Conservation (phyloP, 805 yeast genomes). For the Candida golubevii region DNA sequence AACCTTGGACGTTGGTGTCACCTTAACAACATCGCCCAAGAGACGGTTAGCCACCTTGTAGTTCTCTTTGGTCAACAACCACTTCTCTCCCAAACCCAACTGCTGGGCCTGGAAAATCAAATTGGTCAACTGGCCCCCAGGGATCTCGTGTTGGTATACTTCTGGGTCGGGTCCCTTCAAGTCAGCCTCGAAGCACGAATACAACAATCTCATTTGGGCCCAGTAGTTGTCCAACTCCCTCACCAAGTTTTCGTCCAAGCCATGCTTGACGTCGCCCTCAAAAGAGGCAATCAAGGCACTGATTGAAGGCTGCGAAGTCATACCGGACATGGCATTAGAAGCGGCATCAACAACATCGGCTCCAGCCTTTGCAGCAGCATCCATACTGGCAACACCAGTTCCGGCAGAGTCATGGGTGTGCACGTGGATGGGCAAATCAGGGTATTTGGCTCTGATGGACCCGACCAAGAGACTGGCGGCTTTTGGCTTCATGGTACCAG, state of each 20-base stretch:
- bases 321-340: constrained; percentile 94
- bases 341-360: constrained; percentile 99
- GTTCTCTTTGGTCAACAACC: constrained; percentile 94
- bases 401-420: constrained; percentile 99
- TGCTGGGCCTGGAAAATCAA: constrained; percentile 98
- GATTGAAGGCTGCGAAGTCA: constrained; percentile 97
- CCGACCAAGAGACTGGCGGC: constrained; percentile 85
- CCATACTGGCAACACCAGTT: constrained; percentile 97
- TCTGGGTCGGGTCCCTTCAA: constrained; percentile 99
- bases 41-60: constrained; percentile 87
- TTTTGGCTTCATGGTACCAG: constrained; percentile 94
- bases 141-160: constrained; percentile 96
- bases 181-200: constrained; percentile 97
- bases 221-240: constrained; percentile 91
- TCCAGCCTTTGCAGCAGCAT: constrained; percentile 90
- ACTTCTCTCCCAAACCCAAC: constrained; percentile 93
- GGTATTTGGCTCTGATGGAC: constrained; percentile 78
- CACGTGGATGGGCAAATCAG: constrained; percentile 94
- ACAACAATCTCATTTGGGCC: constrained; percentile 97
- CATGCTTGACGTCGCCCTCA: constrained; percentile 80
- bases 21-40: constrained; percentile 96
- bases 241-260: constrained; percentile 60
- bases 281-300: constrained; percentile 89
- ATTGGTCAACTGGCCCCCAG: constrained; percentile 99
- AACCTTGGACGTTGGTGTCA: constrained; percentile 98